Evolutionary conservation across 176 grass and related monocot genomes (phyloP).

Genomic region (Oryza australiensis): DNA sequence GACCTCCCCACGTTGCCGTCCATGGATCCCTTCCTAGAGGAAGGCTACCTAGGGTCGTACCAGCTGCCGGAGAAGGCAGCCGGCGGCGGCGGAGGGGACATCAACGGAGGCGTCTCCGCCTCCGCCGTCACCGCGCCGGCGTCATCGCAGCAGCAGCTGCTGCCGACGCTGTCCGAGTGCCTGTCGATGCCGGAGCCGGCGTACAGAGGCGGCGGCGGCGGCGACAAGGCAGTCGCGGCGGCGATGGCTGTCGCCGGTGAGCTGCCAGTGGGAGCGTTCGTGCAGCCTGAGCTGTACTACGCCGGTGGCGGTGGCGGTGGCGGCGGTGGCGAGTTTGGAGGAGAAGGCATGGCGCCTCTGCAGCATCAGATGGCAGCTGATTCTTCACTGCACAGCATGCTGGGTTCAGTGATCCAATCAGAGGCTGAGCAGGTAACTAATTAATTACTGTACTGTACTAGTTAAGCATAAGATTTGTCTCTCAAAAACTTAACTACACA

Average conservation of each 20-base stretch:
- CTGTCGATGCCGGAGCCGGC: slow-evolving; percentile 58
- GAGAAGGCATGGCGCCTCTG: not conserved
- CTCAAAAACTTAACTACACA: no score
- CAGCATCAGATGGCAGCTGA: slow-evolving; percentile 41
- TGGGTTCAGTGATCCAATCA: slow-evolving; percentile 45
- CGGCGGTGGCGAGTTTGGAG: slow-evolving; percentile 33
- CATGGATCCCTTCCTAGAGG: slow-evolving; percentile 53
- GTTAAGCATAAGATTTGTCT: no score
- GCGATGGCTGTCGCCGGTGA: not conserved
- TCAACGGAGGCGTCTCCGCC: not conserved
- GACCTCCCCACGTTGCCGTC: slow-evolving; percentile 35
- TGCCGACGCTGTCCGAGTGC: slow-evolving; percentile 71
- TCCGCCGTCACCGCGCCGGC: not conserved
- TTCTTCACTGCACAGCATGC: slow-evolving; percentile 42
- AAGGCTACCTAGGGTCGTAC: slow-evolving; percentile 35
- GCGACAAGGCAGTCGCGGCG: not conserved
- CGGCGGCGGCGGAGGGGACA: no score
- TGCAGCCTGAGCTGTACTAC: slow-evolving; percentile 33
- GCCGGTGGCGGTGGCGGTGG: not conserved
- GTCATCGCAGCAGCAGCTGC: no score
- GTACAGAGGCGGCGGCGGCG: not conserved
- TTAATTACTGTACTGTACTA: no score
- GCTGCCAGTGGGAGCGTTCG: slow-evolving; percentile 21
- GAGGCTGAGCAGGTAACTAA: slow-evolving; percentile 53
- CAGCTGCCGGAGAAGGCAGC: slow-evolving; percentile 8